Conservation (phyloP, 169 alveolate species). For the Theileria annulata region DNA sequence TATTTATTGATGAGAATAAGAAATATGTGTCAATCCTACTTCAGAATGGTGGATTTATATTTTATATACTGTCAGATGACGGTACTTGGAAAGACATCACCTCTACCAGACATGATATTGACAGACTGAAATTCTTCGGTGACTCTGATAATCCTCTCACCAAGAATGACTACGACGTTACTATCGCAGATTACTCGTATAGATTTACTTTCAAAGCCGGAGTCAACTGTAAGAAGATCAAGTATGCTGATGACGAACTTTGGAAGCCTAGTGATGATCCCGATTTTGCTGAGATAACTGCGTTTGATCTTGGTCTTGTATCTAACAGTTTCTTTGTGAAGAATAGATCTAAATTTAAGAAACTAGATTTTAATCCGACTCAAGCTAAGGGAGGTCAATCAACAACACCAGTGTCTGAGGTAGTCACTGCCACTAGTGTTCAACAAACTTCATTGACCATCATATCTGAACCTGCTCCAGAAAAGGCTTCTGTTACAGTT, state of each 20-base stretch:
- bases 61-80: not conserved
- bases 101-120: not conserved
- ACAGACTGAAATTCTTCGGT: not conserved
- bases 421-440: too few relatives aligned
- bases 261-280: not conserved
- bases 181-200: not conserved
- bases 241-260: not conserved
- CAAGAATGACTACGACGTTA: not conserved
- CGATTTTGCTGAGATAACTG: not conserved
- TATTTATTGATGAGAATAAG: not conserved
- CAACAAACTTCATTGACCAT: too few relatives aligned
- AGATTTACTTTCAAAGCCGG: not conserved
- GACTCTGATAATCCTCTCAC: not conserved
- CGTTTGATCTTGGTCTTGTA: not conserved
- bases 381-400: not conserved
- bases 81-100: not conserved
- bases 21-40: not conserved
- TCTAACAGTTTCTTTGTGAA: not conserved
- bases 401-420: too few relatives aligned
- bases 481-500: not conserved
- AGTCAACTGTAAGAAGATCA: not conserved
- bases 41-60: too few relatives aligned
- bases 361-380: not conserved
- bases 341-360: not conserved
- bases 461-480: not conserved